Evolutionary conservation across 2,329 filamentous ascomycete genomes (phyloP), one percentile per base, ranked within the genome.

Genomic region (Xylaria sp.): DNA sequence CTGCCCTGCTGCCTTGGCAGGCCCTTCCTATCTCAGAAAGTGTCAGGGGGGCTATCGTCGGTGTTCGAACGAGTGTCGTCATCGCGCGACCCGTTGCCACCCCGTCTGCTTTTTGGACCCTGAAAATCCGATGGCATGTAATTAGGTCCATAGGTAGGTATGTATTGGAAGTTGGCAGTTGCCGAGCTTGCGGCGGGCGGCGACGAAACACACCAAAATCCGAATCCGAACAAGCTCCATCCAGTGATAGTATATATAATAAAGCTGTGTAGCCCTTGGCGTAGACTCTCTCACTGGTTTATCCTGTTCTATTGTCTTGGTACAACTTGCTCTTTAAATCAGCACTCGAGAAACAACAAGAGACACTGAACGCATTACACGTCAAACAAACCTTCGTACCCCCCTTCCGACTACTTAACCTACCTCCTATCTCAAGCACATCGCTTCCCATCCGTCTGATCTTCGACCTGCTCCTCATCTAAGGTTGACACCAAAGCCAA

Each of bases 41-140:
- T 20, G 22, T 17, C 18, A 51, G 41, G n/a, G n/a, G n/a, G 57
- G 54, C 39, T 61, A 59, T 51, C 51, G 55, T 59, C 56, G 53
- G 53, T 48, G 56, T 54, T 56, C 44, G 45, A 56, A 13, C 43
- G n/a, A 55, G 43, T 61, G 51, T 57, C 59, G 59, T 61, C 59
- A 61, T 61, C 51, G 56, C 29, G 34, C 48, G 48, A 56, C 37
- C 48, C 55, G 42, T 49, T 48, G 50, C 50, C 44, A 52, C 38
- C 42, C 19, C 34, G 34, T 16, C 13, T 6, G 37, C n/a, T 21
- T 7, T 7, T 20, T 21, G 13, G n/a, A 37, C 13, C 22, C 20
- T 19, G 26, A 29, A 19, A 46, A 38, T 18, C 11, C 26, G 19
- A 44, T 22, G 29, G 19, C 19, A 17, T 21, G 2, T 16, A 13